These are phyloP conservation scores for Sedum album DNA, from an alignment of 164 flowering plant species.

Conservation along the genomic window DNA sequence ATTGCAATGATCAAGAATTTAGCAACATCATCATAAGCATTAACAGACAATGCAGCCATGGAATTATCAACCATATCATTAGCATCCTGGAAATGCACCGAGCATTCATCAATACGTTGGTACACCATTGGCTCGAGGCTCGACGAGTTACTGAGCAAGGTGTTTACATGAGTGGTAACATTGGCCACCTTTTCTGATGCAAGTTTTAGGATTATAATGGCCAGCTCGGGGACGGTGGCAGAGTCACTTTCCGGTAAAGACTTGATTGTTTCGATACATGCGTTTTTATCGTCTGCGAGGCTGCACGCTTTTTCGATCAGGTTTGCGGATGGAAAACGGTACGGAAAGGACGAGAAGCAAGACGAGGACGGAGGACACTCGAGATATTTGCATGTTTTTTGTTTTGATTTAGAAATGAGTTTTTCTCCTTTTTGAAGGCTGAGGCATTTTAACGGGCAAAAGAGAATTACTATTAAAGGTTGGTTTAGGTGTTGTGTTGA, in stretches of 20 bases:
- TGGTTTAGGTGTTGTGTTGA: not conserved
- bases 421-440: not conserved
- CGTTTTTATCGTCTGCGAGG: slow-evolving; percentile 2
- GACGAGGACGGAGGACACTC: not conserved
- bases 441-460: not conserved
- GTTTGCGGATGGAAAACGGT: not conserved
- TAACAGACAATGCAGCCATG: slow-evolving; percentile 26
- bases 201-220: slow-evolving; percentile 17
- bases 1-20: too few relatives aligned
- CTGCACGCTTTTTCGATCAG: too few relatives aligned
- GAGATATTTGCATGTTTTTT: slow-evolving; percentile 1
- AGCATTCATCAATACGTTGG: too few relatives aligned
- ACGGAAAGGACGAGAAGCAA: not conserved
- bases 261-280: slow-evolving; percentile 22
- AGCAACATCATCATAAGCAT: too few relatives aligned
- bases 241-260: too few relatives aligned
- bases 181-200: slow-evolving; percentile 19
- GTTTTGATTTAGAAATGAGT: not conserved
- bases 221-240: slow-evolving; percentile 19
- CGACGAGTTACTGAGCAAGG: slow-evolving; percentile 1
- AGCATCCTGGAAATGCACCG: slow-evolving; percentile 24
- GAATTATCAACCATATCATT: slow-evolving; percentile 35
- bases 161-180: slow-evolving; percentile 12
- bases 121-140: slow-evolving; percentile 16
- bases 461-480: not conserved